A percentile compares a stretch with the other conserved stretches of the same genome.
phyloP scores from a whole-genome alignment of 2,329 filamentous ascomycete species.

The Fusarium siculi region DNA sequence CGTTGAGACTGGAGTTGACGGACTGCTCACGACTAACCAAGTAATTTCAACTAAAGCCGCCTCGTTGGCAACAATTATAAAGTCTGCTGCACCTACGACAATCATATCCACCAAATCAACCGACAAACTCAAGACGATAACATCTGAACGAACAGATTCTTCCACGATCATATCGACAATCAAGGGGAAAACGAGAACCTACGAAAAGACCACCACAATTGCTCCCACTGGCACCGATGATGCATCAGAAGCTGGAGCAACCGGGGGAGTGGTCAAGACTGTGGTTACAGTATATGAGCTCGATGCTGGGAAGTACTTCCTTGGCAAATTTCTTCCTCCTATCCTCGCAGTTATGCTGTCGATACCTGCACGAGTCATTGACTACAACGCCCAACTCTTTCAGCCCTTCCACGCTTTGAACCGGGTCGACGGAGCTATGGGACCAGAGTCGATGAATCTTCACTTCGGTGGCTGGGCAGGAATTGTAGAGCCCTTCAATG shows the following conservation, averaged over 20 bases:
- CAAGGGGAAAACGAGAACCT: conserved; percentile 35
- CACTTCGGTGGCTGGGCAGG: conserved; percentile 53
- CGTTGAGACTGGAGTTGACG: conserved; percentile 22
- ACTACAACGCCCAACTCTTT: conserved; percentile 55
- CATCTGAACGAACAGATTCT: conserved; percentile 27
- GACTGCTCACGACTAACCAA: conserved; percentile 22
- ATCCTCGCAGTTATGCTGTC: conserved; percentile 54
- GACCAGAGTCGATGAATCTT: conserved; percentile 56
- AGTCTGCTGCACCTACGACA: conserved; percentile 26
- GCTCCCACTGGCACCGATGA: conserved; percentile 24
- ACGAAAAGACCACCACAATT: conserved; percentile 24
- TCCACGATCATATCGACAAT: conserved; percentile 36
- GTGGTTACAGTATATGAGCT: conserved; percentile 32
- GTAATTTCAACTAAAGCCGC: conserved; percentile 24
- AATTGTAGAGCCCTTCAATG: conserved; percentile 49
- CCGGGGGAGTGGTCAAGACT: conserved; percentile 14
- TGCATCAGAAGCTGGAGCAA: conserved; percentile 1
- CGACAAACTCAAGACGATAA: conserved; percentile 31
- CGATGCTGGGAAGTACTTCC: conserved; percentile 48
- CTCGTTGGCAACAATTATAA: conserved; percentile 26
- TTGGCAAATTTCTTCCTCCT: conserved; percentile 57
- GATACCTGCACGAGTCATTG: conserved; percentile 57
- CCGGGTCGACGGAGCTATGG: conserved; percentile 51
- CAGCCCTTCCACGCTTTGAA: conserved; percentile 59
- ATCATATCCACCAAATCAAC: conserved; percentile 22